Percentiles rank a stretch among this genome's conserved stretches.
phyloP scores from a whole-genome alignment of 2,329 filamentous ascomycete species.

The Pseudopithomyces maydicus region DNA sequence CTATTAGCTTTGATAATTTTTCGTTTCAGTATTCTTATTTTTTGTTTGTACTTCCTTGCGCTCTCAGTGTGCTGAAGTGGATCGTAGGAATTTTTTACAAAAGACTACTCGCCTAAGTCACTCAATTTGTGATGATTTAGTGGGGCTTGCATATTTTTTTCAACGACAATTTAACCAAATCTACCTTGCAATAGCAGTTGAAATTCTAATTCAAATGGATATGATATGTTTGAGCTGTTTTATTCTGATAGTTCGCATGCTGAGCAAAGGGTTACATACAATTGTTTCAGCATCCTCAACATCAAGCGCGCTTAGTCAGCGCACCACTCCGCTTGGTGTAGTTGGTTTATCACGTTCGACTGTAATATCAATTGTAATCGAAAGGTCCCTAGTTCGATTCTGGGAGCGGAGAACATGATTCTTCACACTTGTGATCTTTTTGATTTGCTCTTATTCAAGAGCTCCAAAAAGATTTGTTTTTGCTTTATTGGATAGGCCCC shows the following conservation, averaged over 20 bases:
- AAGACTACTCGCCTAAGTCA: neutral
- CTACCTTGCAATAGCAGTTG: too few species aligned
- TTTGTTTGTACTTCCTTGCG: too few species aligned
- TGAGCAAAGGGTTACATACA: too few species aligned
- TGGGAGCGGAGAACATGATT: conserved; percentile 7
- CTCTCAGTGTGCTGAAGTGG: neutral
- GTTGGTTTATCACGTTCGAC: conserved; percentile 17
- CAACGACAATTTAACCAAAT: too few species aligned
- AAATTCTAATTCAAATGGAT: too few species aligned
- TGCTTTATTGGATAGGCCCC: too few species aligned
- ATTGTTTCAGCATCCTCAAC: too few species aligned
- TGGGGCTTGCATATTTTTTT: neutral
- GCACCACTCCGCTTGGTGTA: conserved; percentile 13
- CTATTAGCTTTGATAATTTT: too few species aligned
- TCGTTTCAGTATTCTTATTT: too few species aligned
- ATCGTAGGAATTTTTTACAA: neutral
- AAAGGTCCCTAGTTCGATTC: conserved; percentile 16
- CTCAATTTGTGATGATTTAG: neutral
- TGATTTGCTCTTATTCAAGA: neutral
- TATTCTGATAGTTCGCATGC: neutral
- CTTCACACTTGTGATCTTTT: neutral
- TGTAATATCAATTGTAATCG: conserved; percentile 12
- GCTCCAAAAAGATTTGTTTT: too few species aligned
- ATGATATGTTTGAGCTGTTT: too few species aligned
- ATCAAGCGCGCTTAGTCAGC: conserved; percentile 1